Evolutionary conservation across 176 grass and related monocot genomes (phyloP), one percentile per base, ranked within the genome.

Genomic region (Hordeum marinum): DNA sequence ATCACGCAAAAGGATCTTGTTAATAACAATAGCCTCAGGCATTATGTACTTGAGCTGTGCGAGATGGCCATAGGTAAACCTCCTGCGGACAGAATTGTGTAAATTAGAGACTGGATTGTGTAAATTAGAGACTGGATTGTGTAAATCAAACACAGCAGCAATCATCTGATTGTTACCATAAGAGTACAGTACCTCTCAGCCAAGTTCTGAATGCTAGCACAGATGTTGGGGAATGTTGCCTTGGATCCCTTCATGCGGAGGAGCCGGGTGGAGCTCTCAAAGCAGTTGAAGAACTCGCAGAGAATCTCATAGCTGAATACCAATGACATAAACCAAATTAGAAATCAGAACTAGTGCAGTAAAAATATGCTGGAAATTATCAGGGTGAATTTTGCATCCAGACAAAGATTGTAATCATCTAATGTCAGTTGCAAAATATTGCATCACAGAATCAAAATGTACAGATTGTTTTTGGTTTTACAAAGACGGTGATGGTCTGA

Each of bases 21-120:
- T 95, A 76, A 95, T 82, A 12, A 83, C 72, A 69, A 94, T 92
- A 5, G 83, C 88, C 70, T 95, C 93, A 0, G 93, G 91, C 82
- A 98, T 86, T 61, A 93, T 88, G 73, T 94, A 88, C 83, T 93
- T 94, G n/a, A 98, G 78, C 80, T 95, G 93, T 0, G 91, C 91
- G 46, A 98, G 88, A 82, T 98, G 89, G 24, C 78, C 73, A 62
- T 95, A 90, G 55, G 96, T 90, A 81, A 95, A 95, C 60, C 88
- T 93, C 91, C 96, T 98, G 79, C 39, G 68, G 10, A 71, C 20
- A 82, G 26, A 72, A 75, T 45, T 26, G 13, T 7, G 15, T 29
- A 32, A 88, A n/a, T 80, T 34, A 87, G 32, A 21, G 1, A 75
- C 8, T 13, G 31, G 13, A 48, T 45, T 26, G 13, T 7, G 15